Base-by-base conservation (phyloP, 1,284 basidiomycete genomes). In the Ceratobasidium papillatum region DNA sequence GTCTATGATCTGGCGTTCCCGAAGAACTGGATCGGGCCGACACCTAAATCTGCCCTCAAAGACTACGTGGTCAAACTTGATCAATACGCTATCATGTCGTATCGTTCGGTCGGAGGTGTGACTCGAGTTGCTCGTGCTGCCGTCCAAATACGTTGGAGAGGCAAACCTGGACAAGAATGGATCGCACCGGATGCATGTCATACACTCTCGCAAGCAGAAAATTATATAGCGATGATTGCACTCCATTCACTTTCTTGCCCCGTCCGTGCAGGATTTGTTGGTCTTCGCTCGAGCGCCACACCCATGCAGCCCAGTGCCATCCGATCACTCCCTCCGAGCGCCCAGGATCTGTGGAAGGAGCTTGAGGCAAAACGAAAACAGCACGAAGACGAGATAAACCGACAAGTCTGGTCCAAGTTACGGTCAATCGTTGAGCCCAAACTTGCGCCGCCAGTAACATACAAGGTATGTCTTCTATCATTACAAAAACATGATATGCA, bases 261-360 rank as follows among this genome's bases (percentile, higher is more conserved):
- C 49, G 30, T 59, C 43, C 54, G 68, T 11, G 68, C 68, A 45
- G 68, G 68, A 34, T 93, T 89, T 75, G 88, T 75, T 5, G 68
- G 68, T 7, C 56, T 71, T n/a, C 68, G 68, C 19, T 71, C 68
- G n/a, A 61, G 25, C 27, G 14, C 43, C 3, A 38, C 32, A 3
- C 54, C 68, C 8, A 89, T 41, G 75, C 81, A 14, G 85, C 86
- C 1, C 58, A 90, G 90, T 0, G 90, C 88, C 75, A 92, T 92
- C 80, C 85, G 93, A 77, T 81, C 89, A 11, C 85, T 99, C 27
- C 94, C 96, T n/a, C 85, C 91, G 0, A 87, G 89, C 11, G 98
- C 92, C 81, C 88, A 95, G 74, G 93, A 96, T 79, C 84, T 99
- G 47, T 99, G 98, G 98, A 93, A 95, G 75, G 95, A 98, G 82